Evolutionary conservation across 768 basidiomycete genomes (phyloP).

Genomic region (Candolleomyces eurysporus): DNA sequence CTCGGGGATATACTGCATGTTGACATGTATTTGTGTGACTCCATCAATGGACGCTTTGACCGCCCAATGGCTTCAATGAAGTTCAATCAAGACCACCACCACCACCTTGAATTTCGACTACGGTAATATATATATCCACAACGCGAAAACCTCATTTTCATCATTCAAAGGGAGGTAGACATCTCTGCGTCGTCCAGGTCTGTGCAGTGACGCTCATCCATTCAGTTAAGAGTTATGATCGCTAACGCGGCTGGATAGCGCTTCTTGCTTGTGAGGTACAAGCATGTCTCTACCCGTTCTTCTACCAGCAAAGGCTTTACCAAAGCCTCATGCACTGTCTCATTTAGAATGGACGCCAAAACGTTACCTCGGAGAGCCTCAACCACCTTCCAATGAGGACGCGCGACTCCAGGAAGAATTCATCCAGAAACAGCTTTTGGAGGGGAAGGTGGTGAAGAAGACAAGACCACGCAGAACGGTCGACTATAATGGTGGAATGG

Average conservation of each 20-base stretch:
- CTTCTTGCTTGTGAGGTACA: not conserved
- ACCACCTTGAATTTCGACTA: no score
- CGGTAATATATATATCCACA: no score
- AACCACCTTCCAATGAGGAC: slow-evolving; percentile 76
- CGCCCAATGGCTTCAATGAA: no score
- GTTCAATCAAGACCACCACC: no score
- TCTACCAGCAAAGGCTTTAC: slow-evolving; percentile 4
- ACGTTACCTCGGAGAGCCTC: slow-evolving; percentile 69
- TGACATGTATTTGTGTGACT: no score
- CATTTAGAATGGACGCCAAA: slow-evolving; percentile 76
- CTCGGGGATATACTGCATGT: no score
- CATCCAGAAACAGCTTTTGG: slow-evolving; percentile 70
- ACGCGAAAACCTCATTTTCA: no score
- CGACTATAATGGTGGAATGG: slow-evolving; percentile 89
- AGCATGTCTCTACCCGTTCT: slow-evolving; percentile 8
- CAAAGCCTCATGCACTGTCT: slow-evolving; percentile 18
- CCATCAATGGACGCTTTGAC: no score
- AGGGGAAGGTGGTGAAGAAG: slow-evolving; percentile 85
- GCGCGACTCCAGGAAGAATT: slow-evolving; percentile 75
- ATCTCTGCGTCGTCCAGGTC: no score
- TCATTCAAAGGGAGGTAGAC: no score
- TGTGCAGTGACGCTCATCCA: not conserved
- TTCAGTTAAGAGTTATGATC: not conserved
- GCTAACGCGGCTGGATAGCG: not conserved
- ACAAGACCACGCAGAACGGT: slow-evolving; percentile 91